phyloP scores from a whole-genome alignment of 257 asterid species.

The Ilex asprella region DNA sequence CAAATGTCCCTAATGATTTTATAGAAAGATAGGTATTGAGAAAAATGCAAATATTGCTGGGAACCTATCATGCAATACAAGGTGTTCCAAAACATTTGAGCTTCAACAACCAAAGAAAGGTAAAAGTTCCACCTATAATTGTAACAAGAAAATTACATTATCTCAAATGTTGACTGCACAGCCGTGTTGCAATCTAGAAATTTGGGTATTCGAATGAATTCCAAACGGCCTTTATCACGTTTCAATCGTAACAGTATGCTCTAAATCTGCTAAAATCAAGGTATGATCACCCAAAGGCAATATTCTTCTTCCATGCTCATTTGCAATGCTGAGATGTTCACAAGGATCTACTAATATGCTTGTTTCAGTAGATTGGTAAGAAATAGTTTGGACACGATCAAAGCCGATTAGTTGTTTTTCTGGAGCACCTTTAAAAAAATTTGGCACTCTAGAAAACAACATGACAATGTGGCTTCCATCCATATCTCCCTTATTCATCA shows the following conservation, averaged over 20 bases:
- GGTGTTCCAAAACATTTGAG: too few relatives aligned
- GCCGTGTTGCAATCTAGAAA: background rate
- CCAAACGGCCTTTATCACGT: constrained; percentile 10
- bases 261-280: constrained; percentile 37
- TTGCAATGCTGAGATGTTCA: constrained; percentile 70
- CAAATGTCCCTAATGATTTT: too few relatives aligned
- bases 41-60: too few relatives aligned
- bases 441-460: constrained; percentile 41
- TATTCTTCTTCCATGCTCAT: constrained; percentile 51
- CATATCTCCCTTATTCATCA: constrained; percentile 55
- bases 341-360: constrained; percentile 67
- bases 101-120: too few relatives aligned
- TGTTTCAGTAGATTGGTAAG: constrained; percentile 23
- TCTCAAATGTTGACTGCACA: too few relatives aligned
- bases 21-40: too few relatives aligned
- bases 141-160: too few relatives aligned
- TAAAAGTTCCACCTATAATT: too few relatives aligned
- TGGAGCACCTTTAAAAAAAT: constrained; percentile 39
- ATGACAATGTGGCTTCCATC: constrained; percentile 65
- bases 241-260: constrained; percentile 50
- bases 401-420: constrained; percentile 61
- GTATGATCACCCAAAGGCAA: constrained; percentile 69
- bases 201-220: background rate
- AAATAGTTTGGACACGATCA: constrained; percentile 40
- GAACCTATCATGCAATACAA: too few relatives aligned